Base-by-base conservation (phyloP, 441 rosid genomes). In the Corymbia citriodora region DNA sequence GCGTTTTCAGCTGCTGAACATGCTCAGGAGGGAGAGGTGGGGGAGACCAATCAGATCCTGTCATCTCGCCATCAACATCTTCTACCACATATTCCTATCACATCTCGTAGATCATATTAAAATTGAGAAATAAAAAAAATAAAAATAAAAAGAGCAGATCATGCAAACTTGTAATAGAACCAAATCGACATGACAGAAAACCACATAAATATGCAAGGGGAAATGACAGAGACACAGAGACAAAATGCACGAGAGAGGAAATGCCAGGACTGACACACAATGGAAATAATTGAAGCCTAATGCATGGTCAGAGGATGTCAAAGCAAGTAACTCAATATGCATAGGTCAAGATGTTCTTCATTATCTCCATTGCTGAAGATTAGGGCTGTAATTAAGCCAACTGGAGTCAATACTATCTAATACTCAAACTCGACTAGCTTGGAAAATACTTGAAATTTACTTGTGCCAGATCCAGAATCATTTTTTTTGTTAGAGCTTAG, bases 51-150 rank as follows among this genome's bases (percentile, higher is more conserved):
- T 98, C 99, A 25, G 98, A 95, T 88, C 96, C 99, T 14, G 91
- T 95, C 94, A 94, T 94, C 91, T 98, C 99, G 2, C 96, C 99
- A 90, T 98, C 99, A 49, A 97, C 99, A 93, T 98, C 99, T 95
- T 98, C 99, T 14, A 98, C 99, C 55, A 97, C 99, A 90, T 98
- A 98, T 91, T 98, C 99, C 99, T 97, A 91, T 31, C 45, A 88
- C 23, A 89, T 49, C 81, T 91, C 50, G 83, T n/a, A 57, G 49
- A 65, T 49, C 36, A 45, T 40, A 79, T 45, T 45, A 79, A 40
- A 79, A 45, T 40, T 40, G 87, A 45, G 31, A 23, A 55, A 87
- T 33, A 40, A 40, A 61, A 87, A 45, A 33, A 33, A 33, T 33
- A 33, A 33, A 33, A 33, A 33, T 33, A 87, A 53, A 88, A 55